Conservation (phyloP, 164 flowering plant species). For the Vitis riparia region DNA sequence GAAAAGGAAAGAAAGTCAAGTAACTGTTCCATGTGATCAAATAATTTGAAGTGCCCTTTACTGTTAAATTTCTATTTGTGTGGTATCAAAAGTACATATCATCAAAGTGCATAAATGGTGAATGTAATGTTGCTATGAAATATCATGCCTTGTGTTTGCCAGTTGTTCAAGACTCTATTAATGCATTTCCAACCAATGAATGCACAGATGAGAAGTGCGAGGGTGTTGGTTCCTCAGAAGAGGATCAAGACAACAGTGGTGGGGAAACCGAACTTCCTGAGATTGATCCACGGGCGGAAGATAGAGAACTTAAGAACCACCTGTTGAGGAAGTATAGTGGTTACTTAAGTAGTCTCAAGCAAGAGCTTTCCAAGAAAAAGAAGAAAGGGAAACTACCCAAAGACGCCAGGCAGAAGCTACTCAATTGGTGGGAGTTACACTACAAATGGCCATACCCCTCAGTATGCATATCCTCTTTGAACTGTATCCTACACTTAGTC, state of each 20-base stretch:
- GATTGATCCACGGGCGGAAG: slow-evolving; percentile 89
- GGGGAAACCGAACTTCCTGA: slow-evolving; percentile 74
- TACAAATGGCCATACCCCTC: slow-evolving; percentile 99
- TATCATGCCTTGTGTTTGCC: neutral
- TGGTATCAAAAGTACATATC: no score
- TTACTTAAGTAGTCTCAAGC: slow-evolving; percentile 87
- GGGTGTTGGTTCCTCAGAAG: slow-evolving; percentile 79
- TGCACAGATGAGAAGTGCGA: slow-evolving; percentile 67
- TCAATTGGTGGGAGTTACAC: slow-evolving; percentile 93
- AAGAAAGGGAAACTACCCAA: slow-evolving; percentile 96
- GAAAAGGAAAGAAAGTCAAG: no score
- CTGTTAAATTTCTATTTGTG: neutral
- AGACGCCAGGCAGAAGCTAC: slow-evolving; percentile 92
- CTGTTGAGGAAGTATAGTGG: slow-evolving; percentile 90
- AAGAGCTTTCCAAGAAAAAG: slow-evolving; percentile 93
- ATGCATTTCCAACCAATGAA: neutral
- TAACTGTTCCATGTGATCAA: no score
- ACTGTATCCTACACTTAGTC: neutral
- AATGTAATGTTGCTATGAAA: neutral
- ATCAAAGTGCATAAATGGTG: no score
- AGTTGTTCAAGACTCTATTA: no score
- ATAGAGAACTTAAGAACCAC: slow-evolving; percentile 85
- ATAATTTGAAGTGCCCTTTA: neutral
- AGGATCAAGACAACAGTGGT: slow-evolving; percentile 75
- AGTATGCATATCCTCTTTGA: slow-evolving; percentile 35